These are phyloP conservation scores for Chlamydomonas applanata DNA, from an alignment of 139 green algal genomes.

Conservation along the genomic window DNA sequence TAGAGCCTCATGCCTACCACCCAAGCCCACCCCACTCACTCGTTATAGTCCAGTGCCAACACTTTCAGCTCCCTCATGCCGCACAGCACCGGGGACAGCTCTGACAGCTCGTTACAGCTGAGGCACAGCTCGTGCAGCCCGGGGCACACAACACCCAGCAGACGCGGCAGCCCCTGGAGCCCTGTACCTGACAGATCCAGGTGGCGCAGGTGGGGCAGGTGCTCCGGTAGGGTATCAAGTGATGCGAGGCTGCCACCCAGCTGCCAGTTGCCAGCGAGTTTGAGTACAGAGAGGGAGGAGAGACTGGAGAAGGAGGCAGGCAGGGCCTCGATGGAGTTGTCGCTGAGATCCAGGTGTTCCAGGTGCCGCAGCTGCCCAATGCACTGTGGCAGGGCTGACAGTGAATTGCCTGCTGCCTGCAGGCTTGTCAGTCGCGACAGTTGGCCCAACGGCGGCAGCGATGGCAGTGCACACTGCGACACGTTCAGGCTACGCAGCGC, in stretches of 20 bases:
- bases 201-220: background rate
- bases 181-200: slow-evolving; percentile 41
- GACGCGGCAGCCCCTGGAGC: slow-evolving; percentile 12
- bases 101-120: slow-evolving; percentile 35
- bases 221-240: background rate
- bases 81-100: slow-evolving; percentile 17
- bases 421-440: background rate
- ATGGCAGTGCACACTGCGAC: background rate
- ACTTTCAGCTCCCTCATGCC: slow-evolving; percentile 23
- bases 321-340: slow-evolving; percentile 45
- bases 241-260: background rate
- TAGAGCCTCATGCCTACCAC: too few species aligned
- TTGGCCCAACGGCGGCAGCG: background rate
- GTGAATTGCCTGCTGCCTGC: slow-evolving; percentile 16
- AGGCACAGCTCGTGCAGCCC: slow-evolving; percentile 19
- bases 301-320: slow-evolving; percentile 44
- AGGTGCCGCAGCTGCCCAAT: slow-evolving; percentile 28
- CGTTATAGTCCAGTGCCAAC: slow-evolving; percentile 59
- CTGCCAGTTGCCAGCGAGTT: slow-evolving; percentile 49
- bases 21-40: background rate
- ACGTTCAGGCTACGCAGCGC: background rate
- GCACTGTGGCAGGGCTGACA: slow-evolving; percentile 15
- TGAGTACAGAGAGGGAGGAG: slow-evolving; percentile 37
- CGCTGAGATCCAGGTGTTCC: slow-evolving; percentile 48
- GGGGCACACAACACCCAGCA: background rate